Percentiles rank a stretch among this genome's conserved stretches.
These are phyloP conservation scores for Blastobotrys arbuscula DNA, from an alignment of 1,139 yeast species.

Conservation along the genomic window DNA sequence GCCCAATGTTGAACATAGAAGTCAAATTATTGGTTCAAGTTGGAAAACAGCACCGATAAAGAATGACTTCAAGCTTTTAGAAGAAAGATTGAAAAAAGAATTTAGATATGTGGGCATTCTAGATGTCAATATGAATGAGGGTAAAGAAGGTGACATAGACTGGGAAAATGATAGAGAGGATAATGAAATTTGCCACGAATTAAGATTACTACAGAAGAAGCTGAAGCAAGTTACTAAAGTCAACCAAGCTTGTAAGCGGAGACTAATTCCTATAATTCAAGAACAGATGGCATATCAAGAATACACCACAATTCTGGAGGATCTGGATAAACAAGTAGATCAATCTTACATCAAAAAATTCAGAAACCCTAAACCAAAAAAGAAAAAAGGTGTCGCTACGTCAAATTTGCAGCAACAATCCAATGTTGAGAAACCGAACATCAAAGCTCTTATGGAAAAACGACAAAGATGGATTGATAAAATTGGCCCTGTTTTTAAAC, in stretches of 20 bases:
- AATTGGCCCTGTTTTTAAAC: slow-evolving; percentile 76
- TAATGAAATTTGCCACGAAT: slow-evolving; percentile 86
- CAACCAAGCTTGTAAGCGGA: slow-evolving; percentile 64
- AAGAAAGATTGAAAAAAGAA: slow-evolving; percentile 82
- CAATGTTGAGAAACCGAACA: slow-evolving; percentile 55
- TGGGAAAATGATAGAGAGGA: slow-evolving; percentile 86
- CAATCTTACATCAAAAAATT: slow-evolving; percentile 85
- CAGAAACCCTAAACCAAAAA: slow-evolving; percentile 76
- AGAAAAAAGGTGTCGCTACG: slow-evolving; percentile 44
- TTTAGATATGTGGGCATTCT: slow-evolving; percentile 86
- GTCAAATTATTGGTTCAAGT: slow-evolving; percentile 23
- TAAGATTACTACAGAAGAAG: slow-evolving; percentile 66
- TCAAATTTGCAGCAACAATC: slow-evolving; percentile 41
- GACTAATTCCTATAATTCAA: slow-evolving; percentile 68
- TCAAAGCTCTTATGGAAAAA: slow-evolving; percentile 75
- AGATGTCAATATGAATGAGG: slow-evolving; percentile 41
- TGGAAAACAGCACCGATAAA: slow-evolving; percentile 45
- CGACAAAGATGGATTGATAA: slow-evolving; percentile 82
- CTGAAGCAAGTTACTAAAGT: slow-evolving; percentile 55
- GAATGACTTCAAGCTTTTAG: slow-evolving; percentile 72
- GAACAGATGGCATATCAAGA: slow-evolving; percentile 96
- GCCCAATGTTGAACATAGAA: slow-evolving; percentile 12
- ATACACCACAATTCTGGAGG: slow-evolving; percentile 82
- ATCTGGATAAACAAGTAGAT: slow-evolving; percentile 92
- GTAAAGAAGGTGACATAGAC: slow-evolving; percentile 46